Base-by-base conservation (phyloP, 2,329 filamentous ascomycete species). In the Macrophomina phaseolina region DNA sequence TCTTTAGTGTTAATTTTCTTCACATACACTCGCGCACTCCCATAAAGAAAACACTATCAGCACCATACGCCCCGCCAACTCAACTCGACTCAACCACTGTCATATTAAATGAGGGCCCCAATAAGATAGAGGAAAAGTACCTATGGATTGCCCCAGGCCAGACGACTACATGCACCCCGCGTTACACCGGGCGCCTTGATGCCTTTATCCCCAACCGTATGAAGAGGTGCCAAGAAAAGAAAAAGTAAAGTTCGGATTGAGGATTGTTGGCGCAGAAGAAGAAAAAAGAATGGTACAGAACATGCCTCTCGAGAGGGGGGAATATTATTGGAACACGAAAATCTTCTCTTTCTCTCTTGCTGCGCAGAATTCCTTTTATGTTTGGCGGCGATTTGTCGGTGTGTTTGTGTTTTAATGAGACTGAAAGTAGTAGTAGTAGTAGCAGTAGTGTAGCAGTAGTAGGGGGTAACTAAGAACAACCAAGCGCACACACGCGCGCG, bases 241-340 rank as follows among this genome's bases (percentile, higher is more conserved):
- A 23, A 23, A 23, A 23, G 23, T 23, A 23, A 23, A 23, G 23
- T 23, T 23, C 23, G 23, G 23, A 23, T 3, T 23, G 23, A 23
- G 23, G 23, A 23, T 23, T 23, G 23, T 23, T 23, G 23, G 23
- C 23, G 23, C 45, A 42, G 45, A 49, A 62, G 30, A 38, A 62
- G 58, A 30, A 62, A 62, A 49, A 9, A 45, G 46, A 62, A 36
- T 62, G 45, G 45, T 62, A 51, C 14, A 40, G 34, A 46, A 60
- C 56, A 46, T 48, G 56, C 58, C 30, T 55, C 45, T 23, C 23
- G 23, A 23, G 23, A 55, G 38, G 18, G 7, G 36, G 58, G 58
- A 45, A 49, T 56, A 65, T 65, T 65, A 58, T 65, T 56, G 23
- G 51, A 65, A 65, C 51, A 62, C 45, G 58, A 45, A 49, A 62